Evolutionary conservation across 495 filamentous ascomycete genomes (phyloP).

Genomic region (Xylaria flabelliformis): DNA sequence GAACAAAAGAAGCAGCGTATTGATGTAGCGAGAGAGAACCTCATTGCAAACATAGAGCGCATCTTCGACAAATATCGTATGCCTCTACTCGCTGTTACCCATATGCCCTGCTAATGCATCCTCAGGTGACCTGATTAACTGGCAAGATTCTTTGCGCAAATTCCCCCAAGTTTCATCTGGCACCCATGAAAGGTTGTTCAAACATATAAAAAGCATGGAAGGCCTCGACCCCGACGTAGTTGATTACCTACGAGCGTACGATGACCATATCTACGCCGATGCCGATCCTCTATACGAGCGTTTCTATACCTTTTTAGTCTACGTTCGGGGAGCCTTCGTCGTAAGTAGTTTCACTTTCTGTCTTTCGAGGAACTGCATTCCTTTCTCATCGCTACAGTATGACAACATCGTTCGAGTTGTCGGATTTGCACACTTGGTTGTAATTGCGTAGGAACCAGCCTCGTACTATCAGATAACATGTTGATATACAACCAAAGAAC

Average conservation of each 20-base stretch:
- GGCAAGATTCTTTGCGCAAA: not conserved
- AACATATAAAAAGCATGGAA: not conserved
- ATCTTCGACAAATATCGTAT: not conserved
- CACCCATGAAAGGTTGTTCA: not conserved
- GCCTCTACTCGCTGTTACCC: not conserved
- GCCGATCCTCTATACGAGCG: constrained; percentile 5
- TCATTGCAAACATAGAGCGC: constrained; percentile 1
- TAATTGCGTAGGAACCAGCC: not conserved
- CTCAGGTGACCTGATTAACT: not conserved
- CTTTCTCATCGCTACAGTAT: not conserved
- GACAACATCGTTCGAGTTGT: not conserved
- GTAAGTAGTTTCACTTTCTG: not conserved
- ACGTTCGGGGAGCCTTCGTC: not conserved
- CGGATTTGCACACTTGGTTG: not conserved
- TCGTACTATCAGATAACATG: not conserved
- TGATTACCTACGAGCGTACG: constrained; percentile 10
- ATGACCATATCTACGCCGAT: constrained; percentile 8
- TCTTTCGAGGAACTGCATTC: not conserved
- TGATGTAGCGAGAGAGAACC: not conserved
- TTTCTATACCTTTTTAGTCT: not conserved
- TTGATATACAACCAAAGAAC: not conserved
- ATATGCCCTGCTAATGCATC: not conserved
- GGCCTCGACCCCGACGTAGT: not conserved
- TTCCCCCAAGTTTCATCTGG: not conserved
- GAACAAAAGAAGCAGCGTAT: constrained; percentile 3